Conservation (phyloP, 163 green algal genomes). For the Chloroidium sp. region DNA sequence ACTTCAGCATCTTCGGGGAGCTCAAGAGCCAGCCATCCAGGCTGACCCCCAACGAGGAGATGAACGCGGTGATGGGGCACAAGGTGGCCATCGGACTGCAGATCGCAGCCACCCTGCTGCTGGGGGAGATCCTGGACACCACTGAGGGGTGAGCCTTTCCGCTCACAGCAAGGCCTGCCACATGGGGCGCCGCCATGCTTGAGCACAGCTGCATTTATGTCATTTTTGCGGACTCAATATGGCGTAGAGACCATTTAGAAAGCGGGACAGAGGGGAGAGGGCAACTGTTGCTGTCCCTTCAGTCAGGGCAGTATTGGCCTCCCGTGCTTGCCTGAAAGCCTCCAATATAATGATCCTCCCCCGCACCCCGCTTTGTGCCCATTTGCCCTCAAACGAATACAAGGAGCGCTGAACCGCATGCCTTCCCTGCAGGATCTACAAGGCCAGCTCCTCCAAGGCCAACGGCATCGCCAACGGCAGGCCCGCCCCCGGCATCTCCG, state of each 20-base stretch:
- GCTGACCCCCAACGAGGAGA: slow-evolving; percentile 6
- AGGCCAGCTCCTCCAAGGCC: neutral
- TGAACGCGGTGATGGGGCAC: slow-evolving; percentile 9
- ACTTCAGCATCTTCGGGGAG: slow-evolving; percentile 11
- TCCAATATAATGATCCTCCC: no score
- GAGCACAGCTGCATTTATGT: no score
- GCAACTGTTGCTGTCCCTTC: no score
- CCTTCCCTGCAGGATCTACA: neutral
- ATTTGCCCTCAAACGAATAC: no score
- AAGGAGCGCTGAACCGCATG: no score
- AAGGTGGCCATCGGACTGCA: slow-evolving; percentile 5
- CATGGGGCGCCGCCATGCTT: neutral
- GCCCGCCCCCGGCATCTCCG: neutral
- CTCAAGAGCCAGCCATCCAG: slow-evolving; percentile 10
- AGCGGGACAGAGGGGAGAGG: no score
- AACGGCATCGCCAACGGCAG: no score
- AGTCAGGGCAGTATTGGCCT: no score
- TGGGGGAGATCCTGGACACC: slow-evolving; percentile 1
- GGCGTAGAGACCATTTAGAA: no score
- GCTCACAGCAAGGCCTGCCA: neutral
- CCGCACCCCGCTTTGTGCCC: no score
- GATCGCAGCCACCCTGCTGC: slow-evolving; percentile 6
- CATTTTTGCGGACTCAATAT: no score
- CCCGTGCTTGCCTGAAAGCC: no score
- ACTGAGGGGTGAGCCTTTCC: neutral